Evolutionary conservation across 208 protist species (phyloP), one percentile per base, ranked within the genome.

Genomic region (Polymyxa betae): DNA sequence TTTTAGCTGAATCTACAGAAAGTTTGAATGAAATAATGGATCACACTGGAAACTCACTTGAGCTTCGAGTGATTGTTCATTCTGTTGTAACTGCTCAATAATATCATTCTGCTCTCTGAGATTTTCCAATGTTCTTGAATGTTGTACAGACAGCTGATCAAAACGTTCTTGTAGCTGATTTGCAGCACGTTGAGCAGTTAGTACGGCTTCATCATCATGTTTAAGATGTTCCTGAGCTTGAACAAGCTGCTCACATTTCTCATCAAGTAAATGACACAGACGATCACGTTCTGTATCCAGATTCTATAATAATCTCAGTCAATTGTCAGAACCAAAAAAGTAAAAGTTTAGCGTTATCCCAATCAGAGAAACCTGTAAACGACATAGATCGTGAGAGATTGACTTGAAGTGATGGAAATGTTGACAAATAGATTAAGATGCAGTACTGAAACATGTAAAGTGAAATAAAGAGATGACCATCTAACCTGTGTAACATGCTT

Each of bases 251-350:
- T 82, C 72, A 43, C 72, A 82, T 5, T 35, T 5, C 40, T 82
- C 72, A n/a, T 82, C 72, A 5, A 82, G n/a, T 40, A 43, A 20
- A 35, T 82, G 72, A 12, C 35, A 45, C 40, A 82, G 35, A 20
- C 72, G 72, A 82, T 82, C 72, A 82, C 72, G 72, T 16, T 82
- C 72, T 12, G 12, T 43, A 35, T 82, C 72, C 35, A 82, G n/a
- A 82, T 12, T 45, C 72, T 82, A 43, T 82, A 82, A n/a, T 45
- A 43, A 35, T 5, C 10, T 5, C 72, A 35, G n/a, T n/a, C 10
- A 35, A 60, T 60, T 29, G 5, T 60, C 12, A 60, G 49, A 29
- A 29, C 5, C 49, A 60, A 60, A 60, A 29, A 24, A 24, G 49
- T 60, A 24, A 29, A 29, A 60, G 12, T 60, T 60, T 60, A 60